Conservation (phyloP, 2,329 filamentous ascomycete genomes). For the Fusarium tanahbumbuense region DNA sequence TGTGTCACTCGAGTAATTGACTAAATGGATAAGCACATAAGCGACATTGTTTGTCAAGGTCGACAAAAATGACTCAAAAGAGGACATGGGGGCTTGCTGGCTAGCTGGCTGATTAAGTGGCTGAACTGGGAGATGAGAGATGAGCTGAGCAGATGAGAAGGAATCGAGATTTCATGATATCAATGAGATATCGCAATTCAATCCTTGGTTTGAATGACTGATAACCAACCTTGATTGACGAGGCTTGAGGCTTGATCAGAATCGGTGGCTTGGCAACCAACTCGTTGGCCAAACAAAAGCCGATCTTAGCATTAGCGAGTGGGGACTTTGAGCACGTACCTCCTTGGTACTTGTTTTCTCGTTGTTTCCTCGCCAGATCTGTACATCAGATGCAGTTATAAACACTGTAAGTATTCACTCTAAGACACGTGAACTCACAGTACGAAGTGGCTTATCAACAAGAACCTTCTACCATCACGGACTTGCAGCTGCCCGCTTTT, state of each 20-base stretch:
- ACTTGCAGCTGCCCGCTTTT: slow-evolving; percentile 31
- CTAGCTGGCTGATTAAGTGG: background rate
- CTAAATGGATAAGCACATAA: slow-evolving; percentile 1
- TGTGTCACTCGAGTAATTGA: slow-evolving; percentile 3
- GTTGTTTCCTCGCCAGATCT: slow-evolving; percentile 30
- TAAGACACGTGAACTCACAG: background rate
- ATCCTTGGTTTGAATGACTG: slow-evolving; percentile 19
- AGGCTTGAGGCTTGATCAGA: slow-evolving; percentile 31
- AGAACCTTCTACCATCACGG: slow-evolving; percentile 10
- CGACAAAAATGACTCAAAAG: background rate
- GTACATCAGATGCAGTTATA: background rate
- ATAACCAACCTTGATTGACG: slow-evolving; percentile 17
- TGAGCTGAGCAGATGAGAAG: background rate
- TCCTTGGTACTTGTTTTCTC: slow-evolving; percentile 38
- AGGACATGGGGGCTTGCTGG: slow-evolving; percentile 2
- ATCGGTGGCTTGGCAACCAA: slow-evolving; percentile 35
- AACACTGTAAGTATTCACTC: slow-evolving; percentile 6
- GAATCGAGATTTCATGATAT: slow-evolving; percentile 18
- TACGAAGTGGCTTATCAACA: background rate
- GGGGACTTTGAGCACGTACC: slow-evolving; percentile 38
- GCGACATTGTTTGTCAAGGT: slow-evolving; percentile 3
- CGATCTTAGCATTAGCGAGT: slow-evolving; percentile 13
- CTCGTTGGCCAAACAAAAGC: slow-evolving; percentile 27
- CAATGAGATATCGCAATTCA: slow-evolving; percentile 8
- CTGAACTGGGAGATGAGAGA: background rate